Conservation (phyloP, 805 yeast genomes). For the Vanderwaltozyma verrucispora region DNA sequence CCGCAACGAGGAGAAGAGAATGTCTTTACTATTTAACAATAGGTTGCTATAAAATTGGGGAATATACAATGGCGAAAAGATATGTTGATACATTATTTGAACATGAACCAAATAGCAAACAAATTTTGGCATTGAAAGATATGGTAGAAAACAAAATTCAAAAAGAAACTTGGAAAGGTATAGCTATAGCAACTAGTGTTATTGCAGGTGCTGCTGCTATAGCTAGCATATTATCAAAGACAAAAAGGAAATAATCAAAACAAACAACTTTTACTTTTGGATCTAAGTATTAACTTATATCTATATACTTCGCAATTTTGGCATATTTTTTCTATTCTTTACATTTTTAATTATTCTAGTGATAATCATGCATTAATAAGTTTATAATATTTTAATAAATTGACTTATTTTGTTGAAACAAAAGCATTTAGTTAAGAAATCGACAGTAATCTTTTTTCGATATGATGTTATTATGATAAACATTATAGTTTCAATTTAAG, state of each 20-base stretch:
- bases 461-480: too few species aligned
- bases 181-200: constrained; percentile 78
- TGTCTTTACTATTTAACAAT: constrained; percentile 78
- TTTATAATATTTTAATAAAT: too few species aligned
- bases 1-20: constrained; percentile 79
- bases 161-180: constrained; percentile 78
- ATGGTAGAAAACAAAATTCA: constrained; percentile 79
- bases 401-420: too few species aligned
- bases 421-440: too few species aligned
- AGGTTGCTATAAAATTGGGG: constrained; percentile 84
- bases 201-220: constrained; percentile 68
- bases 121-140: constrained; percentile 59
- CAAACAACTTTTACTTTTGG: too few species aligned
- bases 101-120: constrained; percentile 78
- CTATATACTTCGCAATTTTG: too few species aligned
- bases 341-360: too few species aligned
- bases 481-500: too few species aligned
- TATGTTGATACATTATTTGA: constrained; percentile 68
- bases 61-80: constrained; percentile 73
- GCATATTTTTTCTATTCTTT: neutral
- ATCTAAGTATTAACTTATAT: too few species aligned
- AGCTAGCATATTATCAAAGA: constrained; percentile 1
- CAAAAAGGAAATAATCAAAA: constrained; percentile 2
- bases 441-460: too few species aligned
- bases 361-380: too few species aligned